These are phyloP conservation scores for Anthoceros angustus DNA, from an alignment of 225 moss, liverwort and hornwort species.

Conservation along the genomic window DNA sequence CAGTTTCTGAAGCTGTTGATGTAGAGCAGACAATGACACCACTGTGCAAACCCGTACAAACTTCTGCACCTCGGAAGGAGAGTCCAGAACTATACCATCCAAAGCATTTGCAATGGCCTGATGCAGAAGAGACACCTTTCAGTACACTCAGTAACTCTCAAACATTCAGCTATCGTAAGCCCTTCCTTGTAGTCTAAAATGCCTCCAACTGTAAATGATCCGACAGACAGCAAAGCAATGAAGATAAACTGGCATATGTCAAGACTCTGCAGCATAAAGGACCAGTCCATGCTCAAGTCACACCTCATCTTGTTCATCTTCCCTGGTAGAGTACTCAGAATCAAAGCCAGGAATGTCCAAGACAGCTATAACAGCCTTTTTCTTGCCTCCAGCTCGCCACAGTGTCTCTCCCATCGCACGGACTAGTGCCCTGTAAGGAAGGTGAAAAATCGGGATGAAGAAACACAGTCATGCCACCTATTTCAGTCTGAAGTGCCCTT, in stretches of 20 bases:
- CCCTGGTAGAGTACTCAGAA: slow-evolving; percentile 38
- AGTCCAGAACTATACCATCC: slow-evolving; percentile 69
- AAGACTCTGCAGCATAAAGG: no score
- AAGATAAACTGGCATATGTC: no score
- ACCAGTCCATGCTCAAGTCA: no score
- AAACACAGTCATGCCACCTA: neutral
- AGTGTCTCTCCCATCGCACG: slow-evolving; percentile 91
- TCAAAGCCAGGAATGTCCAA: slow-evolving; percentile 70
- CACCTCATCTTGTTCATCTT: slow-evolving; percentile 95
- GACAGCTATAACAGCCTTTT: slow-evolving; percentile 64
- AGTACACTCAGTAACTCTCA: neutral
- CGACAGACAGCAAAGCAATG: no score
- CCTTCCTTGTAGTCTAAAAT: no score
- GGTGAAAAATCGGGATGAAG: neutral
- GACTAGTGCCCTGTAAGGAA: slow-evolving; percentile 56
- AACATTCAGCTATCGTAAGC: no score
- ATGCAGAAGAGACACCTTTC: neutral
- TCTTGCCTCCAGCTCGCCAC: slow-evolving; percentile 83
- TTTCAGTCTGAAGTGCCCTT: neutral
- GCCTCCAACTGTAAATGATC: no score
- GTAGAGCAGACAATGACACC: slow-evolving; percentile 53
- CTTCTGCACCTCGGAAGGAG: slow-evolving; percentile 68
- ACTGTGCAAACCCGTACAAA: slow-evolving; percentile 57
- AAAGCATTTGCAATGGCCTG: slow-evolving; percentile 71
- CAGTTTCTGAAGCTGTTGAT: slow-evolving; percentile 47